Conservation (phyloP, 225 moss, liverwort and hornwort species). For the Rhytidiadelphus loreus region DNA sequence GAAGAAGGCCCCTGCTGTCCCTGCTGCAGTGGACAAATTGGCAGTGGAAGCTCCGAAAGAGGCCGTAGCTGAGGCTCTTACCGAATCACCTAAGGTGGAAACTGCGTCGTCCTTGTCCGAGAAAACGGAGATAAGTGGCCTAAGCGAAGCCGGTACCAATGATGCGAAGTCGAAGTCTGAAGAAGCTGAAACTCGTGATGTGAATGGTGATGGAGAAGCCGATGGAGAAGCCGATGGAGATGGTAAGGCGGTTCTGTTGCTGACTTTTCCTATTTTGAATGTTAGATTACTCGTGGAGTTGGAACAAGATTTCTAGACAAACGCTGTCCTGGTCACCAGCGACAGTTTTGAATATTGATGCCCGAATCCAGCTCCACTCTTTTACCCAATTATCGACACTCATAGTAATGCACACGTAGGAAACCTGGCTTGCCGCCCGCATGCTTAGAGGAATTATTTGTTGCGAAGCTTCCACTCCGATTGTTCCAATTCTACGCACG, state of each 20-base stretch:
- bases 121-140: neutral
- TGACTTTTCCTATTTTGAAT: neutral
- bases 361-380: neutral
- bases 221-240: conserved; percentile 26
- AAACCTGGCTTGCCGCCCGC: neutral
- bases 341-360: neutral
- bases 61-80: conserved; percentile 13
- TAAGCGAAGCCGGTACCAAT: neutral
- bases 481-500: neutral
- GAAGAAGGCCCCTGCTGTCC: conserved; percentile 28
- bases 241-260: conserved; percentile 5
- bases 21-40: conserved; percentile 45
- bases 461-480: neutral
- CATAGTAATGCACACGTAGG: neutral
- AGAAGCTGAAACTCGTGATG: conserved; percentile 18
- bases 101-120: conserved; percentile 1
- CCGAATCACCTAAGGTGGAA: conserved; percentile 9
- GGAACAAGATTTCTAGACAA: neutral
- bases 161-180: conserved; percentile 11
- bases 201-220: conserved; percentile 22
- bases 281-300: neutral
- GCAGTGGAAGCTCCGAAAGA: conserved; percentile 31
- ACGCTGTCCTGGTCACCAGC: neutral
- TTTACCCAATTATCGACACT: neutral
- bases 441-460: neutral